Base-by-base conservation (phyloP, 2,329 filamentous ascomycete species). In the Fusarium verticillioides region DNA sequence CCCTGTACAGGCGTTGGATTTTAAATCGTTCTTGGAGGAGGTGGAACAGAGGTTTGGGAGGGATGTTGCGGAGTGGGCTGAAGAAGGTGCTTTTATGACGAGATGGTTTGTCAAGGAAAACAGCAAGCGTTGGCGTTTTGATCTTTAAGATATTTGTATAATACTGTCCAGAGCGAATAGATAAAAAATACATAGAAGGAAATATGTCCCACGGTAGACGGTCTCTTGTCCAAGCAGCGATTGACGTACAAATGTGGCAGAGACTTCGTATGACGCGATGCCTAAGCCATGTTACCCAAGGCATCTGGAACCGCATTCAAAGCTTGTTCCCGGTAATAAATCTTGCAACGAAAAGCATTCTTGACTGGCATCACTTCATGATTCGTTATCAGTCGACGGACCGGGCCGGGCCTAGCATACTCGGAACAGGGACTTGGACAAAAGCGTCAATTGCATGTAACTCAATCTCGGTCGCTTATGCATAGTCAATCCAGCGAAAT, bases 51-150 rank as follows among this genome's bases (percentile, higher is more conserved):
- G 72, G 37, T 66, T 77, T 19, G 79, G 79, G 2, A 36, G 60
- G 8, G 78, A 79, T 2, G 75, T 73, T 3, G 73, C 79, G 2
- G 66, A 69, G 37, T 80, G 79, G 80, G 76, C 70, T 9, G 77
- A 82, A 46, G 77, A 79, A 50, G 80, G 76, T 1, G 75, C 79
- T 8, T 78, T 79, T 15, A 69, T 81, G 16, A 75, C 75, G 5
- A 71, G 78, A 15, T 81, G 80, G 79, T 82, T 78, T 70, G 76
- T 80, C 2, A 75, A 80, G 34, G 80, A 81, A 56, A 81, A 81
- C 57, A 74, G 73, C 60, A 80, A 78, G 68, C 77, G 79, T 61
- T 82, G 79, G 75, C 79, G 77, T 68, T 79, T 78, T 65, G 72
- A 39, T 53, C 47, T 50, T 23, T 50, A 8, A 50, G 0, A 6